Evolutionary conservation across 1,284 basidiomycete species (phyloP).

Genomic region (Apiotrichum gamsii): DNA sequence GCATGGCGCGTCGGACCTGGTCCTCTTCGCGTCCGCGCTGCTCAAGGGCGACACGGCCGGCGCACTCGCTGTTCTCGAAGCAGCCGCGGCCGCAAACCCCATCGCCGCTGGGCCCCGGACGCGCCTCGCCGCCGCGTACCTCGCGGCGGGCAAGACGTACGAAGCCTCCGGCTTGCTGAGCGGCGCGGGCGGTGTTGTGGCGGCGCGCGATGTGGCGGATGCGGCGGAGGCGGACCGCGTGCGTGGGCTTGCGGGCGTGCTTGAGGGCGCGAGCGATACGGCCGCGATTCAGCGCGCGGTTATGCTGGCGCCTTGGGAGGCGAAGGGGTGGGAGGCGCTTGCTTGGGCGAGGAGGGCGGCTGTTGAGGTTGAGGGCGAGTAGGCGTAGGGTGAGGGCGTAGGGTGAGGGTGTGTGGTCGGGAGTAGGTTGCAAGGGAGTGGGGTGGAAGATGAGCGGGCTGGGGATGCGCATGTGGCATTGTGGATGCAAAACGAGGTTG

Average conservation of each 20-base stretch:
- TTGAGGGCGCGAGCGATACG: slow-evolving; percentile 28
- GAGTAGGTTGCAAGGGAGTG: too few species aligned
- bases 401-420: too few species aligned
- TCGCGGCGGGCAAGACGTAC: slow-evolving; percentile 23
- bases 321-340: slow-evolving; percentile 53
- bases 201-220: slow-evolving; percentile 19
- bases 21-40: slow-evolving; percentile 28
- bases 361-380: slow-evolving; percentile 13
- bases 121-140: slow-evolving; percentile 20
- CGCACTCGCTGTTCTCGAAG: slow-evolving; percentile 18
- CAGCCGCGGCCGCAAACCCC: slow-evolving; percentile 6
- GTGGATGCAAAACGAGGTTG: too few species aligned
- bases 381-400: not conserved
- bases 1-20: slow-evolving; percentile 25
- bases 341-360: slow-evolving; percentile 30
- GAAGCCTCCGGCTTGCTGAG: slow-evolving; percentile 34
- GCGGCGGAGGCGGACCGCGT: slow-evolving; percentile 23
- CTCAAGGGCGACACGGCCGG: slow-evolving; percentile 11
- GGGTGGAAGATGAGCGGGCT: too few species aligned
- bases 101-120: slow-evolving; percentile 10
- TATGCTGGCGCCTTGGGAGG: slow-evolving; percentile 60
- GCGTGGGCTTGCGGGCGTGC: slow-evolving; percentile 25
- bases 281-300: slow-evolving; percentile 59
- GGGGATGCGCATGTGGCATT: too few species aligned
- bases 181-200: too few species aligned